Evolutionary conservation across 345 rosid genomes (phyloP), one percentile per base, ranked within the genome.

Genomic region (Streptanthus diversifolius): DNA sequence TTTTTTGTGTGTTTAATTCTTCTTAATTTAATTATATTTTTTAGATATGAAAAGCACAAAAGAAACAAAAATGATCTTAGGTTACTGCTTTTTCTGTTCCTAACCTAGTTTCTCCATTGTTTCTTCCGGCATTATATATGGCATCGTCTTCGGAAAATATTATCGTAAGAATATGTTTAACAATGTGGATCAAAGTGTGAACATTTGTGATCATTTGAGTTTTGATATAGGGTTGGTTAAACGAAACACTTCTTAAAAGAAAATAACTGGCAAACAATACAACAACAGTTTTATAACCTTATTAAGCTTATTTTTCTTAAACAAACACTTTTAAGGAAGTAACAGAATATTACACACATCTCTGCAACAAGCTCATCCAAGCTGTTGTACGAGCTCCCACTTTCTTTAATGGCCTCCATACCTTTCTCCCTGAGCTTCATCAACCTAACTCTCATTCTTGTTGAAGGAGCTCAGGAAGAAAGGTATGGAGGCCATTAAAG

Each of bases 321-420:
- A 33, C 37, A 33, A 33, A 33, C 37, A 33, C 11, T 8, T 33
- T 8, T 8, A 0, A 8, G 0, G 8, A 8, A 33, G 37, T 29
- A 29, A 29, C 32, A 33, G 10, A 33, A 33, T 45, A 45, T 45
- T 1, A 45, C 12, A 18, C 51, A 45, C 24, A 45, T 45, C 51
- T 45, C 51, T 17, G 51, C 51, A 45, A 79, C 68, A 8, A 83
- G 73, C 0, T 44, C 69, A 19, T 70, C 80, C 71, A 81, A 66
- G 55, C 70, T 63, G 15, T 51, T 51, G 43, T 70, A 76, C 3
- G 81, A 83, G 58, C 70, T 81, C 14, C 85, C 87, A 53, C 85
- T 83, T 51, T 43, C 77, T 9, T 44, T 43, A 15, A 83, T 8
- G 35, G 74, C 76, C 22, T 43, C 66, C 1, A 69, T 75, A 32